Evolutionary conservation across 352 stramenopile genomes (phyloP).

Genomic region (Blastocystis sp.): DNA sequence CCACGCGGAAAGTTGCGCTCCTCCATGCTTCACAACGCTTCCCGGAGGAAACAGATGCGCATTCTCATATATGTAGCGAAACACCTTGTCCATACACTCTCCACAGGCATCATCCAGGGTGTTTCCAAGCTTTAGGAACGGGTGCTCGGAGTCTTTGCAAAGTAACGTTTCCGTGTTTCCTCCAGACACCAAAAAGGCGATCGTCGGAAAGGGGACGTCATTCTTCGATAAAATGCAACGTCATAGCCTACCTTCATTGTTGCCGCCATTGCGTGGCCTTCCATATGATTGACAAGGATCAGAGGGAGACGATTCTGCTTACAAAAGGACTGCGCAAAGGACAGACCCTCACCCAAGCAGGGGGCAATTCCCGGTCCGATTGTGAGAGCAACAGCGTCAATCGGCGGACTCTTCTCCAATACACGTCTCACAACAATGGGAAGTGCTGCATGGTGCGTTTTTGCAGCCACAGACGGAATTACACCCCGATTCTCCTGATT

Average conservation of each 20-base stretch:
- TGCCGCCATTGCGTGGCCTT: slow-evolving; percentile 47
- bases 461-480: slow-evolving; percentile 20
- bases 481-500: slow-evolving; percentile 38
- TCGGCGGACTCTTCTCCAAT: background rate
- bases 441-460: background rate
- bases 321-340: slow-evolving; percentile 4
- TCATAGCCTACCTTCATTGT: background rate
- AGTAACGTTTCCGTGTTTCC: slow-evolving; percentile 14
- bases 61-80: background rate
- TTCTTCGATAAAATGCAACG: background rate
- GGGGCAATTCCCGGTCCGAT: slow-evolving; percentile 46
- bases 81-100: slow-evolving; percentile 48
- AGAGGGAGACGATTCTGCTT: slow-evolving; percentile 13
- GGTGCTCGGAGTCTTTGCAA: background rate
- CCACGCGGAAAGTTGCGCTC: background rate
- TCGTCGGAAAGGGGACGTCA: background rate
- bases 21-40: background rate
- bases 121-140: slow-evolving; percentile 7
- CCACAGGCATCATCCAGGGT: slow-evolving; percentile 41
- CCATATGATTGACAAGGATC: slow-evolving; percentile 54
- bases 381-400: slow-evolving; percentile 45
- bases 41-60: background rate
- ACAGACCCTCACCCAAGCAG: background rate
- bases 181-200: slow-evolving; percentile 18
- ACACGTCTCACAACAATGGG: slow-evolving; percentile 49